Base-by-base conservation (phyloP, 1,284 basidiomycete genomes). In the Pulchroboletus neoregius region DNA sequence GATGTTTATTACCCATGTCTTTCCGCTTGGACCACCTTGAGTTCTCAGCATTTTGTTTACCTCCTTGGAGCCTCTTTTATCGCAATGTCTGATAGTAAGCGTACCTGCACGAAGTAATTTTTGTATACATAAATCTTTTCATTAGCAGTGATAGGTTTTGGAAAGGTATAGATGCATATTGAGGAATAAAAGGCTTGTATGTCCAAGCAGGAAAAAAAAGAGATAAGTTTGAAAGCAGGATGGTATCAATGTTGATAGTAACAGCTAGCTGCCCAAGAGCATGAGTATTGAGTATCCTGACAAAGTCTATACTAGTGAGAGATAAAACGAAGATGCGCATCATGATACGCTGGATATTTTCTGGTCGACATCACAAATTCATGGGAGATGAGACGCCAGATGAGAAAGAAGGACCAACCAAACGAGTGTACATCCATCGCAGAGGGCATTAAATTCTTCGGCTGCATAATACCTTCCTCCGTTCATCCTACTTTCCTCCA, bases 341-440 rank as follows among this genome's bases (percentile, higher is more conserved):
- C 27, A 39, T 28, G 30, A 33, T n/a, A 40, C 30, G 35, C 43
- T 34, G 22, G 37, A 50, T 32, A 45, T 47, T 50, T 54, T 42
- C 46, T 54, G 28, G 28, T 39, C 31, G 33, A 44, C 40, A 48
- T 40, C 28, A 45, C 39, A 26, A 9, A 42, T 51, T 48, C 43
- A 50, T 23, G 39, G 39, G 39, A 36, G 16, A 20, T 11, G 24
- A 42, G 36, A 42, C 24, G 35, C 26, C 16, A 41, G 33, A 43
- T 33, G 28, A 38, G 36, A 45, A 18, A 45, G 46, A 51, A 44
- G 22, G 46, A 62, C 57, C 49, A 40, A 58, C 57, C 61, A 59
- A 65, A 60, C 36, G 52, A 62, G 41, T 39, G 50, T 58, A 63
- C 51, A 58, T 52, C 51, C 45, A 38, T 48, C 39, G 24, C 42